A percentile compares a stretch with the other conserved stretches of the same genome.
These are phyloP conservation scores for Hymenoscyphus fraxineus DNA, from an alignment of 2,329 filamentous ascomycete genomes.

Conservation along the genomic window DNA sequence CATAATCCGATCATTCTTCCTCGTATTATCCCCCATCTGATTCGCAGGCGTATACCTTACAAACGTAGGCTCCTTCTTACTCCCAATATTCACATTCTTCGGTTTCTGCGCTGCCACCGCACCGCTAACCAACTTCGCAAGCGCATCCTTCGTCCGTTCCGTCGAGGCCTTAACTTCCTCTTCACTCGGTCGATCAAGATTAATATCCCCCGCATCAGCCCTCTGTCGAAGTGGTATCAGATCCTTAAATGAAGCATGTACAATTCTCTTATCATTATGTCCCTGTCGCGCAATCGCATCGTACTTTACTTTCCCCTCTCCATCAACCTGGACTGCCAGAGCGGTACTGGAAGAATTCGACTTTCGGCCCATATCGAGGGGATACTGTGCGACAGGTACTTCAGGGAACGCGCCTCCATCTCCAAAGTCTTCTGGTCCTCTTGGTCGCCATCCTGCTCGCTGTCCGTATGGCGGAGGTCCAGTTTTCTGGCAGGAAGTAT, in stretches of 20 bases:
- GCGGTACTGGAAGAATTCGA: constrained; percentile 70
- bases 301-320: constrained; percentile 91
- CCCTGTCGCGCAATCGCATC: constrained; percentile 90
- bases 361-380: constrained; percentile 90
- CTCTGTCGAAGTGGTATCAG: constrained; percentile 90
- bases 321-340: constrained; percentile 86
- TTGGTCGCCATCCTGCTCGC: constrained; percentile 85
- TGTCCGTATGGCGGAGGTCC: constrained; percentile 87
- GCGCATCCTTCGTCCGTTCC: constrained; percentile 81
- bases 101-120: constrained; percentile 91
- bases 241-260: constrained; percentile 96
- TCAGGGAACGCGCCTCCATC: constrained; percentile 97
- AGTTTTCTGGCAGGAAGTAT: constrained; percentile 51
- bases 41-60: constrained; percentile 94
- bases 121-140: constrained; percentile 77
- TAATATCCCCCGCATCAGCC: constrained; percentile 88
- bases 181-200: constrained; percentile 76
- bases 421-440: constrained; percentile 84
- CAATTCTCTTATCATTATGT: constrained; percentile 76
- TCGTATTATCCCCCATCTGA: constrained; percentile 85
- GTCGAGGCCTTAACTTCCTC: constrained; percentile 82
- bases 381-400: constrained; percentile 90
- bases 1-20: constrained; percentile 93
- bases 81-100: constrained; percentile 85
- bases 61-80: constrained; percentile 81